Evolutionary conservation across 2,329 filamentous ascomycete species (phyloP), one percentile per base, ranked within the genome.

Genomic region (Diaporthe nobilis): DNA sequence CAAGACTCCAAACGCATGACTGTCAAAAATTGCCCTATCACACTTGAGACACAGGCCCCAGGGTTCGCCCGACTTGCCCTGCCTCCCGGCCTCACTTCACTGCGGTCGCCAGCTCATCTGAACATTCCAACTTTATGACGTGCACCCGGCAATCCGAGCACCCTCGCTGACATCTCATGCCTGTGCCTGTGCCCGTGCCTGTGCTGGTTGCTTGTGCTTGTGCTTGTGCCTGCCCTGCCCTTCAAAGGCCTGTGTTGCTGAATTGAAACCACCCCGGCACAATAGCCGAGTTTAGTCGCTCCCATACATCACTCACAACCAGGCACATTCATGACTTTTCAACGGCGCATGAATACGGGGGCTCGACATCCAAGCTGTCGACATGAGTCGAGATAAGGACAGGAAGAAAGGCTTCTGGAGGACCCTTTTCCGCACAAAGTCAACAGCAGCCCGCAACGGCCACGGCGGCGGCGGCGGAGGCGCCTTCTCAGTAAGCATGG

Each of bases 331-430:
- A 75, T 63, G 65, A 60, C 9, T 63, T 44, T 53, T 39, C 42
- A 60, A 44, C 49, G 61, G 49, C 60, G 65, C 51, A 61, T 68
- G 63, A 53, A 39, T 31, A 71, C 68, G 47, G 73, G 51, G 51
- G 58, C 55, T 65, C 68, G 73, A 53, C 70, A 71, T 49, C 63
- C 67, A 58, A 63, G 28, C 75, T 67, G 68, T 75, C 53, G 73
- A 75, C 53, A 77, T 77, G 75, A 77, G 75, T 71, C 73, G 73
- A 61, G 75, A 77, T n/a, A 75, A 72, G 53, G 71, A 55, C 28
- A 77, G 53, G 67, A 77, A 75, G 51, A 72, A 75, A 60, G 61
- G 73, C 61, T 77, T 77, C 53, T 77, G 73, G 75, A 77, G 67
- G 67, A 53, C 73, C 44, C 73, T 77, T 42, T 75, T 77, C 55